These are phyloP conservation scores for Sanghuangporus sanghuang DNA, from an alignment of 1,284 basidiomycete genomes.

Conservation along the genomic window DNA sequence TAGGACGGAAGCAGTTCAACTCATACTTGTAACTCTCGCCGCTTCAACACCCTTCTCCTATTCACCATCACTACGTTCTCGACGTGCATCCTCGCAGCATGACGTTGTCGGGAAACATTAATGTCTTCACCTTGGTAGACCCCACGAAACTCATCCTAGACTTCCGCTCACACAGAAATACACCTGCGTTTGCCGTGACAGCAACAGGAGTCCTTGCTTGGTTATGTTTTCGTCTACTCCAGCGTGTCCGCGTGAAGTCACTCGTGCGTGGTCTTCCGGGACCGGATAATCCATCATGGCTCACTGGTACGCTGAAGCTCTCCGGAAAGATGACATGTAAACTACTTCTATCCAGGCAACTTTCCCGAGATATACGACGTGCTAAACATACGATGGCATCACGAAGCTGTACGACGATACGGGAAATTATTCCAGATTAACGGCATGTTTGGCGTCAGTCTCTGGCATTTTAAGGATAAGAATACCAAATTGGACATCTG, in stretches of 20 bases:
- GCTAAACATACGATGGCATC: constrained; percentile 14
- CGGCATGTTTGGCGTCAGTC: constrained; percentile 24
- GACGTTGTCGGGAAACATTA: background rate
- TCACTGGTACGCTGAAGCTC: constrained; percentile 1
- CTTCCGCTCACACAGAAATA: background rate
- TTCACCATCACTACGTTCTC: background rate
- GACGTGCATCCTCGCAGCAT: background rate
- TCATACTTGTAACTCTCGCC: background rate
- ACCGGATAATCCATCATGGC: constrained; percentile 11
- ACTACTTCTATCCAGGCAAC: constrained; percentile 1
- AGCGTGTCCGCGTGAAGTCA: constrained; percentile 12
- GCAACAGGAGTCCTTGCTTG: background rate
- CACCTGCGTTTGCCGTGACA: background rate
- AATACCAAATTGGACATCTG: background rate
- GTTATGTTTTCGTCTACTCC: background rate
- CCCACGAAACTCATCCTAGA: background rate
- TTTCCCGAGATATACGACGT: constrained; percentile 15
- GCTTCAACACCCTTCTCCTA: background rate
- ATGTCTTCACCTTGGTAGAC: background rate
- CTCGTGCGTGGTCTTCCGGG: constrained; percentile 13
- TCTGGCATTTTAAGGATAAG: background rate
- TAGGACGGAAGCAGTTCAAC: background rate
- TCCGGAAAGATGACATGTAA: background rate
- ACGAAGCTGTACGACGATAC: constrained; percentile 18
- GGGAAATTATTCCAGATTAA: constrained; percentile 22